phyloP scores from a whole-genome alignment of 208 protist species.

The Histomonas meleagridis region DNA sequence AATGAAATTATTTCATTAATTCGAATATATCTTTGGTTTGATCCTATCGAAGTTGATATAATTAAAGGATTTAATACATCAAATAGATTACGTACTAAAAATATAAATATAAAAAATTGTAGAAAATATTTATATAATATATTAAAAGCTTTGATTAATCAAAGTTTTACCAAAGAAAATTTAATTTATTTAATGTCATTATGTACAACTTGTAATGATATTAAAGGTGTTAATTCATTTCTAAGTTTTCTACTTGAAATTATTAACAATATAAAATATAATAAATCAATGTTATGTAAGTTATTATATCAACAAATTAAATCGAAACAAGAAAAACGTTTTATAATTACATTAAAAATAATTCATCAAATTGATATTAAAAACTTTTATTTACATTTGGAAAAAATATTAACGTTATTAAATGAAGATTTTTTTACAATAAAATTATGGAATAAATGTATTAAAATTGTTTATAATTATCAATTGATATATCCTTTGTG shows the following conservation, averaged over 20 bases:
- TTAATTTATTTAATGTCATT: not conserved
- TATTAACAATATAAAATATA: not conserved
- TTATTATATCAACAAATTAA: not conserved
- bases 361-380: not conserved
- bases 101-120: not conserved
- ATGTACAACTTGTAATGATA: not conserved
- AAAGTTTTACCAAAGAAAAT: not conserved
- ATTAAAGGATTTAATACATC: not conserved
- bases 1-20: not conserved
- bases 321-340: not conserved
- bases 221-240: not conserved
- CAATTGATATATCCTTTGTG: not conserved
- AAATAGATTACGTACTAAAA: not conserved
- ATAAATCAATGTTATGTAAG: not conserved
- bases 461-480: not conserved
- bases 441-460: not conserved
- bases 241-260: not conserved
- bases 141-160: not conserved
- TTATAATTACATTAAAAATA: not conserved
- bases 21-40: not conserved
- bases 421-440: not conserved
- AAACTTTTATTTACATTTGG: not conserved
- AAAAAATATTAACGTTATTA: not conserved
- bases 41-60: constrained; percentile 5
- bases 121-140: not conserved